phyloP scores from a whole-genome alignment of 1,284 basidiomycete species.

The Stereum hirsutum region DNA sequence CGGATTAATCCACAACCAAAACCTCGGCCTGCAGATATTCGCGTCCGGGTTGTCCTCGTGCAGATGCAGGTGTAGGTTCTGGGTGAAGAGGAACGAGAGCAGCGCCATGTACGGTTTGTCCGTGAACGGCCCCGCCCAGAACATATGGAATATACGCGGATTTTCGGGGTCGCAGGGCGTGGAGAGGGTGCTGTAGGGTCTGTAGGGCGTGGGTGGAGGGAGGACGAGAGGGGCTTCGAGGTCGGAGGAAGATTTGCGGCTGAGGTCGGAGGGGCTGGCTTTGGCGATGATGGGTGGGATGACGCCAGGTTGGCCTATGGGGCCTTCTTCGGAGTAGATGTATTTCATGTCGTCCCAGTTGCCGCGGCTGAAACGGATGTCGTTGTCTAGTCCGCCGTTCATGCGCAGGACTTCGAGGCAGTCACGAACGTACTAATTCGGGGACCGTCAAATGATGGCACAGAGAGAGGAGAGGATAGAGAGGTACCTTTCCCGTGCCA shows the following conservation, averaged over 20 bases:
- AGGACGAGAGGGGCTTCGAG: constrained; percentile 32
- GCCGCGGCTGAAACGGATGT: constrained; percentile 45
- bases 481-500: constrained; percentile 61
- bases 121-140: constrained; percentile 74
- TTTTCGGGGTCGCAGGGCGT: constrained; percentile 53
- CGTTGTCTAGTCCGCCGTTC: constrained; percentile 58
- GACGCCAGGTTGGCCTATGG: constrained; percentile 22
- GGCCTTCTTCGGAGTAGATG: constrained; percentile 48
- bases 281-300: constrained; percentile 13
- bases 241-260: constrained; percentile 31
- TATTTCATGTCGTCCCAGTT: constrained; percentile 57
- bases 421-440: constrained; percentile 65
- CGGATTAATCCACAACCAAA: constrained; percentile 70
- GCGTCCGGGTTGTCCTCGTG: constrained; percentile 24
- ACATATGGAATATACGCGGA: constrained; percentile 71
- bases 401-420: constrained; percentile 66
- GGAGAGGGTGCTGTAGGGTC: constrained; percentile 26
- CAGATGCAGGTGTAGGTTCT: constrained; percentile 59
- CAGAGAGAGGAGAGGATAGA: constrained; percentile 1
- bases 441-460: constrained; percentile 1
- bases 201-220: constrained; percentile 26
- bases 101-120: constrained; percentile 74
- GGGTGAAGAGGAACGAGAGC: constrained; percentile 68
- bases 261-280: constrained; percentile 29
- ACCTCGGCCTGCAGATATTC: constrained; percentile 53